A percentile compares a stretch with the other conserved stretches of the same genome.
phyloP scores from a whole-genome alignment of 495 filamentous ascomycete species.

The Aspergillus sclerotioniger region DNA sequence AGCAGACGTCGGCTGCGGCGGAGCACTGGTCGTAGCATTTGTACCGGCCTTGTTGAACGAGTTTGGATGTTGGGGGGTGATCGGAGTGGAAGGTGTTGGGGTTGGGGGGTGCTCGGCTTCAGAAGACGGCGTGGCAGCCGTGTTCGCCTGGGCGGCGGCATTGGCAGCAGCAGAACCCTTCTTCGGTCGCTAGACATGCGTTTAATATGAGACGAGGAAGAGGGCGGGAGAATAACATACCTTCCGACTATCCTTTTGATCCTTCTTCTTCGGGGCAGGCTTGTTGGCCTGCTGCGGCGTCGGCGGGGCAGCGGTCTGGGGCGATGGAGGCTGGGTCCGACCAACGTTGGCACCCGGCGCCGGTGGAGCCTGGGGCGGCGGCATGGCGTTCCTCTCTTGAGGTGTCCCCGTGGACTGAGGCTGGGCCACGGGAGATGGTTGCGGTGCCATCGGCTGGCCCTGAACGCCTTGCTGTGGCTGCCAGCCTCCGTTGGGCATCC shows the following conservation, averaged over 20 bases:
- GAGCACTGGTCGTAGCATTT: conserved; percentile 46
- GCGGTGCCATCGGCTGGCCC: conserved; percentile 63
- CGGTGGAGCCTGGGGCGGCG: conserved; percentile 80
- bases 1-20: conserved; percentile 41
- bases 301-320: conserved; percentile 81
- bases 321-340: conserved; percentile 72
- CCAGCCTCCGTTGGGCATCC: conserved; percentile 50
- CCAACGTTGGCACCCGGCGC: conserved; percentile 57
- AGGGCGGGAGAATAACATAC: conserved; percentile 50
- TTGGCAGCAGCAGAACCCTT: conserved; percentile 39
- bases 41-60: conserved; percentile 60
- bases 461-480: conserved; percentile 61
- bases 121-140: conserved; percentile 67
- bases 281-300: conserved; percentile 82
- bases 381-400: conserved; percentile 75
- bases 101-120: conserved; percentile 72
- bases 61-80: conserved; percentile 72
- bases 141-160: conserved; percentile 55
- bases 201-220: conserved; percentile 16
- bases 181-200: conserved; percentile 51
- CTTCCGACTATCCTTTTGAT: conserved; percentile 69
- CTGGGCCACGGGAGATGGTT: conserved; percentile 50
- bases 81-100: conserved; percentile 79
- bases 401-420: conserved; percentile 68
- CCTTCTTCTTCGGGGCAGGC: conserved; percentile 82